Conservation (phyloP, 2,329 filamentous ascomycete species). For the Teratosphaeria viscida region DNA sequence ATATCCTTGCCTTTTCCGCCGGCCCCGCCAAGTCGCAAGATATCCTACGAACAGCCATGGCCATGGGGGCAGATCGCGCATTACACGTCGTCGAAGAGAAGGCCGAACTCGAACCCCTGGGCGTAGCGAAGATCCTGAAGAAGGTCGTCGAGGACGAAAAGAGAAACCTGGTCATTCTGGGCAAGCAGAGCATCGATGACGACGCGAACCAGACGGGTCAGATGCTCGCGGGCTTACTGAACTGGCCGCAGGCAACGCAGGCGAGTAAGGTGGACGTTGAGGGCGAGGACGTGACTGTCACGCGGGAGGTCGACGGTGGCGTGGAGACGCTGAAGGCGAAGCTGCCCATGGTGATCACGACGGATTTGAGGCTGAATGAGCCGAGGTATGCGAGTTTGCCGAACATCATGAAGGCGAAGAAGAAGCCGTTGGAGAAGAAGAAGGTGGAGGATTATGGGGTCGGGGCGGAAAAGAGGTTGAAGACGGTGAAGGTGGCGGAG, state of each 20-base stretch:
- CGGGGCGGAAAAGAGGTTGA: constrained; percentile 63
- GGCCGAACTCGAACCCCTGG: constrained; percentile 73
- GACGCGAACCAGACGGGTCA: constrained; percentile 93
- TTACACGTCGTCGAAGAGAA: constrained; percentile 66
- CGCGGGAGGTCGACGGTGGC: constrained; percentile 88
- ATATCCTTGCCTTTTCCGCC: constrained; percentile 82
- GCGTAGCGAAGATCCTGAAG: constrained; percentile 80
- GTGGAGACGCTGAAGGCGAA: constrained; percentile 78
- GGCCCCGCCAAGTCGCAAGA: constrained; percentile 82
- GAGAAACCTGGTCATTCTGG: constrained; percentile 83
- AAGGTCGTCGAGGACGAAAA: constrained; percentile 73
- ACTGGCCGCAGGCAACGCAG: constrained; percentile 92
- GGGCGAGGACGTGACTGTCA: constrained; percentile 62
- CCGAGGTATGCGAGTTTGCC: constrained; percentile 89
- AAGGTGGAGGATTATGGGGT: constrained; percentile 72
- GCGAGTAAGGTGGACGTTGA: constrained; percentile 72
- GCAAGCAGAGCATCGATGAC: constrained; percentile 97
- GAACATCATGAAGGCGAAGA: constrained; percentile 99
- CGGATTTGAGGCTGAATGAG: constrained; percentile 88
- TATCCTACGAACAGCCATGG: constrained; percentile 90
- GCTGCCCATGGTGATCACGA: constrained; percentile 89
- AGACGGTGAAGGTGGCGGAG: constrained; percentile 84
- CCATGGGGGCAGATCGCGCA: constrained; percentile 89
- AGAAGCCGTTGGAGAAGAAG: constrained; percentile 96
- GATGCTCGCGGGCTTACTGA: constrained; percentile 88